These are phyloP conservation scores for Xanthoconium separans DNA, from an alignment of 1,284 basidiomycete species.

Conservation along the genomic window DNA sequence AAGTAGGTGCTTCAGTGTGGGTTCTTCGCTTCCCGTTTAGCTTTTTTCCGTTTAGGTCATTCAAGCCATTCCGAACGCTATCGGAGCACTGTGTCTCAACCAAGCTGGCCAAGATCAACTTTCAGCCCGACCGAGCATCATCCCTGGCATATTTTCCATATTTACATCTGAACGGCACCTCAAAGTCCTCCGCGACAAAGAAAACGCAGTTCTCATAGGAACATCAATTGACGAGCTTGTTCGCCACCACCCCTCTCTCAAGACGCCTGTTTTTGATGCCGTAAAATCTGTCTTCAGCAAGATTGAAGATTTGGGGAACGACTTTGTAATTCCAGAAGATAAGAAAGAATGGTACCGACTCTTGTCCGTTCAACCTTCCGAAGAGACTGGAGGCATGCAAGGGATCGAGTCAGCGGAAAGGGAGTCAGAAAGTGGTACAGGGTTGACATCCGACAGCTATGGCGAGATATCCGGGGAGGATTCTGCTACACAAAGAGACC, in stretches of 20 bases:
- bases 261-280: slow-evolving; percentile 75
- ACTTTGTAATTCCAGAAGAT: slow-evolving; percentile 55
- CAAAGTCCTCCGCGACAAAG: slow-evolving; percentile 89
- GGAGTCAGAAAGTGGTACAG: slow-evolving; percentile 24
- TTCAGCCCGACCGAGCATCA: slow-evolving; percentile 71
- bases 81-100: slow-evolving; percentile 96
- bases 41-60: slow-evolving; percentile 60
- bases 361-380: slow-evolving; percentile 35
- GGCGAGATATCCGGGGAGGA: slow-evolving; percentile 36
- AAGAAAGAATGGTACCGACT: slow-evolving; percentile 68
- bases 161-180: slow-evolving; percentile 86
- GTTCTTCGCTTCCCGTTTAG: slow-evolving; percentile 1
- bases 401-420: slow-evolving; percentile 36
- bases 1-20: slow-evolving; percentile 46
- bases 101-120: slow-evolving; percentile 86
- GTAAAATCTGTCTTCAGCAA: slow-evolving; percentile 68
- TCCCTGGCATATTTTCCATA: slow-evolving; percentile 82
- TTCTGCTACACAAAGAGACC: slow-evolving; percentile 45
- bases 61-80: slow-evolving; percentile 91
- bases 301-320: slow-evolving; percentile 72
- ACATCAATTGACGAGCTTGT: slow-evolving; percentile 93
- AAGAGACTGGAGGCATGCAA: slow-evolving; percentile 54
- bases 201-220: slow-evolving; percentile 88
- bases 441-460: slow-evolving; percentile 28
- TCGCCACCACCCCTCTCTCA: slow-evolving; percentile 91